Base-by-base conservation (phyloP, 2,329 filamentous ascomycete species). In the Fusarium brachygibbosum region DNA sequence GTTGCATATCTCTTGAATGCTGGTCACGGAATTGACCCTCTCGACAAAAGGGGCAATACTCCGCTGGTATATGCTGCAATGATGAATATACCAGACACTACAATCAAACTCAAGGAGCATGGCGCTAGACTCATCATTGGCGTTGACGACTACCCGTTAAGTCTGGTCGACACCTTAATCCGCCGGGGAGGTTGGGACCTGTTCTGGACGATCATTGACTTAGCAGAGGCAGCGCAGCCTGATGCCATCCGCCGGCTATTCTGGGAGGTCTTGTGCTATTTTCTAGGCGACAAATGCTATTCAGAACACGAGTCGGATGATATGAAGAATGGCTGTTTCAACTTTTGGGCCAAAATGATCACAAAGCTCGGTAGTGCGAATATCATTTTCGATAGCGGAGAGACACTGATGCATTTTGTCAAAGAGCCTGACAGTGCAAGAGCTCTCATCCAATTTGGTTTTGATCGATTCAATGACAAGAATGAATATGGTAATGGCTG, bases 151-250 rank as follows among this genome's bases (percentile, higher is more conserved):
- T 10, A 37, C 9, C 12, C 9, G 16, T 11, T 4, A 8, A 28
- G 12, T 16, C 21, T 29, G 19, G 13, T 41, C 16, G 17, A 11
- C 0, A 3, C 0, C 6, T 28, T 3, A 3, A 21, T 5, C 23
- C 13, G 10, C 0, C 0, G 3, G 11, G 10, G n/a, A 2, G 25
- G 45, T 29, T 58, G 40, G 55, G 6, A 17, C 6, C 11, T 59
- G 32, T 13, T 48, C 2, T 59, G 57, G 57, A n/a, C 16, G 10
- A 23, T 44, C 10, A 0, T 45, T 1, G 48, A 58, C 16, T 12
- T 23, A 19, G 19, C 21, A 14, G 10, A n/a, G 9, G 6, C 10
- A 21, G 17, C 6, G 3, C 1, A 40, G 1, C 49, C 13, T 7
- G 6, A 2, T 9, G 13, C n/a, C 2, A 19, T 17, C 3, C 13